These are phyloP conservation scores for Colletotrichum navitas DNA, from an alignment of 2,329 filamentous ascomycete genomes.

Conservation along the genomic window DNA sequence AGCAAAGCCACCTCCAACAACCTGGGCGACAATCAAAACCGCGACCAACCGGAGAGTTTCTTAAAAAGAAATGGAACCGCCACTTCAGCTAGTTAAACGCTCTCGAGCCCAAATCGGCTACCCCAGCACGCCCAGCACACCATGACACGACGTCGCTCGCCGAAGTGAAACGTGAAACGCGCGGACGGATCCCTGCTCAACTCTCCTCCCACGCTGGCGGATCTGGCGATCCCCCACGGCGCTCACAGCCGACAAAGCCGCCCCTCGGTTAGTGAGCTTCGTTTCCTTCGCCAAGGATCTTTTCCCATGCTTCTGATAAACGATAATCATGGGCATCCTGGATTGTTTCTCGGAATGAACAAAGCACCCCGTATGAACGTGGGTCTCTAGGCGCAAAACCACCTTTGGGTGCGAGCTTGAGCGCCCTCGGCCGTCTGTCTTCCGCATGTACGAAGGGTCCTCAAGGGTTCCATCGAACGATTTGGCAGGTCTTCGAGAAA, in stretches of 20 bases:
- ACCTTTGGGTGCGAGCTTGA: conserved; percentile 19
- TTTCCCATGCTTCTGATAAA: neutral
- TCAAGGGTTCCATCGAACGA: conserved; percentile 20
- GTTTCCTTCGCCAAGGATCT: neutral
- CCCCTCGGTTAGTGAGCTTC: conserved; percentile 1
- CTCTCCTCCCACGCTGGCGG: conserved; percentile 21
- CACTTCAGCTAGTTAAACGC: conserved; percentile 25
- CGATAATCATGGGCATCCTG: neutral
- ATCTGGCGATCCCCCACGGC: conserved; percentile 30
- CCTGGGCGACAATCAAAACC: conserved; percentile 7
- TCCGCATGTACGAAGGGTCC: conserved; percentile 32
- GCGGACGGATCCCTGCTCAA: conserved; percentile 40
- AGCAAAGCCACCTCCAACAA: conserved; percentile 20
- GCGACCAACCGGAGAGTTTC: neutral
- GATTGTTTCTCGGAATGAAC: neutral
- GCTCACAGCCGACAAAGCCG: neutral
- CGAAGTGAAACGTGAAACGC: conserved; percentile 42
- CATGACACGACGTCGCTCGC: conserved; percentile 37
- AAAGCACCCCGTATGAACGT: neutral
- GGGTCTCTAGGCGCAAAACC: neutral
- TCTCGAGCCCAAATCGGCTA: conserved; percentile 9
- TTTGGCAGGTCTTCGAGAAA: neutral
- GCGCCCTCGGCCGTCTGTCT: conserved; percentile 1
- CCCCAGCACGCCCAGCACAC: conserved; percentile 2
- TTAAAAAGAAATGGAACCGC: conserved; percentile 32